Conservation (phyloP, 345 rosid genomes). For the Euphorbia tirucalli region DNA sequence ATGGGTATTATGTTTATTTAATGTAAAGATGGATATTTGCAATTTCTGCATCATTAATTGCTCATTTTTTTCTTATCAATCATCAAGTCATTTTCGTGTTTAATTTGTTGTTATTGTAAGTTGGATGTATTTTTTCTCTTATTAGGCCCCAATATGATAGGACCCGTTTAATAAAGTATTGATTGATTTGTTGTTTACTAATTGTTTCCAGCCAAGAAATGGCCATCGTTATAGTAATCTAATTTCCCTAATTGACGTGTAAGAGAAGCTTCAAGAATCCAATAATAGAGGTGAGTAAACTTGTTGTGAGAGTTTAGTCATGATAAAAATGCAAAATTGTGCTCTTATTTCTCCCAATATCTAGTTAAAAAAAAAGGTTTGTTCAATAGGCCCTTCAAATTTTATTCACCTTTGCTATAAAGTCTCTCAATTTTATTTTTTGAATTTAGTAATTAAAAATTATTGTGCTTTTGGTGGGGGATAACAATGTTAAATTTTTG, state of each 20-base stretch:
- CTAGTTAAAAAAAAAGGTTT: too few relatives aligned
- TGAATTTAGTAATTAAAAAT: too few relatives aligned
- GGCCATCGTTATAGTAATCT: not conserved
- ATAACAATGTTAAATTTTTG: too few relatives aligned
- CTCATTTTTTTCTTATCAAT: not conserved
- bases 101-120: not conserved
- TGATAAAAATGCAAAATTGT: too few relatives aligned
- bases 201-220: not conserved
- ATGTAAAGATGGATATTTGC: not conserved
- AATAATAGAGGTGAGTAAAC: not conserved
- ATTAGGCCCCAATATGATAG: not conserved
- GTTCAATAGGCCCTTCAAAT: too few relatives aligned
- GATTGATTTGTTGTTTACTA: not conserved
- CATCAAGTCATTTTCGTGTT: not conserved
- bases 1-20: too few relatives aligned
- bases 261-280: not conserved
- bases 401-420: too few relatives aligned
- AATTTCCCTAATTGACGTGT: not conserved
- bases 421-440: too few relatives aligned
- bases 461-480: too few relatives aligned
- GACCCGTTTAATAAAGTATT: not conserved
- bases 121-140: not conserved
- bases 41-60: not conserved
- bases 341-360: too few relatives aligned
- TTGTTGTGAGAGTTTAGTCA: too few relatives aligned